Evolutionary conservation across 768 basidiomycete genomes (phyloP).

Genomic region (Dacryopinax spathularia): DNA sequence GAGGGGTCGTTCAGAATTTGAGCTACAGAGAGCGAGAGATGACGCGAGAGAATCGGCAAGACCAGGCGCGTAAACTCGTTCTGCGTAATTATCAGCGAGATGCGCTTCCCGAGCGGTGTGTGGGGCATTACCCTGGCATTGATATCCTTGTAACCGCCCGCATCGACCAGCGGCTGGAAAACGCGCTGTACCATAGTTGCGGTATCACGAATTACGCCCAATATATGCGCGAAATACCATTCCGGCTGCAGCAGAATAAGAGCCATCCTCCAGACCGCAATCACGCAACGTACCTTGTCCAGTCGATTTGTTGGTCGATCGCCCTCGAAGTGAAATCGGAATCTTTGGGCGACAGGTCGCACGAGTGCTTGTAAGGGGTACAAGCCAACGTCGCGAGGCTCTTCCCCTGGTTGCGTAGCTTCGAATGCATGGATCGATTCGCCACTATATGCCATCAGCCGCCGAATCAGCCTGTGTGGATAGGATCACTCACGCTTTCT

Average conservation of each 20-base stretch:
- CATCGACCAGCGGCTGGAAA: slow-evolving; percentile 53
- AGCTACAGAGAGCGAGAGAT: slow-evolving; percentile 62
- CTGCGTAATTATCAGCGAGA: slow-evolving; percentile 27
- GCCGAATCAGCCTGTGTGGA: neutral
- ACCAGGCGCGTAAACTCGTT: slow-evolving; percentile 71
- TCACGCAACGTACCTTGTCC: slow-evolving; percentile 56
- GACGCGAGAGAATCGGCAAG: slow-evolving; percentile 59
- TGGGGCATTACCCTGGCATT: slow-evolving; percentile 57
- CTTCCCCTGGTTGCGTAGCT: slow-evolving; percentile 34
- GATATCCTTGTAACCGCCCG: slow-evolving; percentile 47
- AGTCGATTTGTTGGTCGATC: slow-evolving; percentile 73
- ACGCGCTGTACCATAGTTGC: slow-evolving; percentile 60
- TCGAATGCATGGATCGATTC: slow-evolving; percentile 16
- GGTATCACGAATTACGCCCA: slow-evolving; percentile 79
- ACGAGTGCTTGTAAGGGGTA: slow-evolving; percentile 78
- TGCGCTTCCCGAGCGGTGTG: neutral
- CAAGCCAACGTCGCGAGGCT: slow-evolving; percentile 44
- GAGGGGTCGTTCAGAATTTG: slow-evolving; percentile 61
- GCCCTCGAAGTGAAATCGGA: slow-evolving; percentile 91
- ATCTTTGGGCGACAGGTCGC: slow-evolving; percentile 68
- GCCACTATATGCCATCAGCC: slow-evolving; percentile 15
- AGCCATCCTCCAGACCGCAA: neutral
- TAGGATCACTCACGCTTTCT: slow-evolving; percentile 49
- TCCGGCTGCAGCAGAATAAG: slow-evolving; percentile 50
- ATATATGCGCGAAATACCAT: slow-evolving; percentile 88